Evolutionary conservation across 768 basidiomycete genomes (phyloP).

Genomic region (Amyloporia xantha): DNA sequence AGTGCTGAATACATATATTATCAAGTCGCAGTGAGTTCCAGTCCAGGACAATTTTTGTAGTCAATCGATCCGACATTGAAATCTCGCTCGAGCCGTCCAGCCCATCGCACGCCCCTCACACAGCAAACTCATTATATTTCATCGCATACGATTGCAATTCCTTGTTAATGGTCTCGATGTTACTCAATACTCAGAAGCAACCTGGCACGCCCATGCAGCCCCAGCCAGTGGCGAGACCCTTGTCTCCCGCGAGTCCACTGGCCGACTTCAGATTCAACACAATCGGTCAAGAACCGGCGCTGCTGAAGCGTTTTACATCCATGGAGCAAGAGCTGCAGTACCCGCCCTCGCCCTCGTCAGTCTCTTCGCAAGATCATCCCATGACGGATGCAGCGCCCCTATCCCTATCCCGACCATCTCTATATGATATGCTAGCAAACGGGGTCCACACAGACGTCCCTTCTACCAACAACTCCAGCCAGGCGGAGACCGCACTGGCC

Average conservation of each 20-base stretch:
- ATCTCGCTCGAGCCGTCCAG: too few species aligned
- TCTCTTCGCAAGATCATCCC: constrained; percentile 1
- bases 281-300: constrained; percentile 48
- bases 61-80: too few species aligned
- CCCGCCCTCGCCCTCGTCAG: constrained; percentile 21
- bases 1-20: too few species aligned
- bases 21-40: too few species aligned
- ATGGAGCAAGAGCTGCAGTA: constrained; percentile 22
- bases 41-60: too few species aligned
- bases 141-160: too few species aligned
- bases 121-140: too few species aligned
- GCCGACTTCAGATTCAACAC: constrained; percentile 41
- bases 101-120: too few species aligned
- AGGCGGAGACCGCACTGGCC: background rate
- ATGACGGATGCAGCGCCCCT: background rate
- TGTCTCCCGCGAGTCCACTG: constrained; percentile 19
- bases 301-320: constrained; percentile 45
- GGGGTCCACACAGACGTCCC: background rate
- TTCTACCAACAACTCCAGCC: background rate
- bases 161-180: background rate
- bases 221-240: background rate
- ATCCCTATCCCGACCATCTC: background rate
- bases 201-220: background rate
- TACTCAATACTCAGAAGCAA: background rate
- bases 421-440: background rate